Percentiles rank a stretch among this genome's conserved stretches.
Evolutionary conservation across 768 basidiomycete species (phyloP).

Genomic region (Tephrocybe rancida): DNA sequence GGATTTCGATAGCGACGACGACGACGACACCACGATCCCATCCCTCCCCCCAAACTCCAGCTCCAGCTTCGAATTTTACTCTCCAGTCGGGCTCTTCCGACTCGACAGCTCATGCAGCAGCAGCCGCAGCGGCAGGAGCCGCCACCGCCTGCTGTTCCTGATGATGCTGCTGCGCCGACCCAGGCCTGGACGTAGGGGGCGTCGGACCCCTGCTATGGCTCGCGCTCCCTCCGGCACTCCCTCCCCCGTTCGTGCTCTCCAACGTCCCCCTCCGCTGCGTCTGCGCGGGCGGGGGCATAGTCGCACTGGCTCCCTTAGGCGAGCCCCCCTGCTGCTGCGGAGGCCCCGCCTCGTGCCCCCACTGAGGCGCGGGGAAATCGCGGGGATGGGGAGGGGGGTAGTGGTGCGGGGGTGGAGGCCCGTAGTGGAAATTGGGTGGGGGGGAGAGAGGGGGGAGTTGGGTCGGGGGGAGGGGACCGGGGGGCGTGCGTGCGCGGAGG

Average conservation of each 20-base stretch:
- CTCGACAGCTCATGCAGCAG: background rate
- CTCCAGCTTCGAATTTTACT: too few species aligned
- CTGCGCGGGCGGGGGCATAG: background rate
- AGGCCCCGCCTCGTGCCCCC: too few species aligned
- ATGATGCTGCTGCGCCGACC: background rate
- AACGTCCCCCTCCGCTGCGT: background rate
- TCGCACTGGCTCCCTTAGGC: background rate
- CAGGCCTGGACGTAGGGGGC: slow-evolving; percentile 1
- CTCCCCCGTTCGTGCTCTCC: background rate
- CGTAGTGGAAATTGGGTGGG: slow-evolving; percentile 18
- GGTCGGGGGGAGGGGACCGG: slow-evolving; percentile 34
- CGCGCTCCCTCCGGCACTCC: background rate
- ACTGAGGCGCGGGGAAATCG: slow-evolving; percentile 20
- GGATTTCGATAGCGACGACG: too few species aligned
- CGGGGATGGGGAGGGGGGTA: slow-evolving; percentile 48
- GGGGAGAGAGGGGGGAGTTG: slow-evolving; percentile 30
- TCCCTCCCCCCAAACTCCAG: too few species aligned
- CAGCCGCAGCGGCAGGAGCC: background rate
- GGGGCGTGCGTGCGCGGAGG: slow-evolving; percentile 53
- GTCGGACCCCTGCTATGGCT: slow-evolving; percentile 1
- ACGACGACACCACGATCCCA: too few species aligned
- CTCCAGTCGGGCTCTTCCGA: background rate
- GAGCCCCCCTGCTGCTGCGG: background rate
- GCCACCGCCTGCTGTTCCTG: too few species aligned
- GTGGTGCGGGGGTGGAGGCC: slow-evolving; percentile 28